Percentiles rank a stretch among this genome's conserved stretches.
Evolutionary conservation across 345 rosid species (phyloP).

Genomic region (Trapa incisa): DNA sequence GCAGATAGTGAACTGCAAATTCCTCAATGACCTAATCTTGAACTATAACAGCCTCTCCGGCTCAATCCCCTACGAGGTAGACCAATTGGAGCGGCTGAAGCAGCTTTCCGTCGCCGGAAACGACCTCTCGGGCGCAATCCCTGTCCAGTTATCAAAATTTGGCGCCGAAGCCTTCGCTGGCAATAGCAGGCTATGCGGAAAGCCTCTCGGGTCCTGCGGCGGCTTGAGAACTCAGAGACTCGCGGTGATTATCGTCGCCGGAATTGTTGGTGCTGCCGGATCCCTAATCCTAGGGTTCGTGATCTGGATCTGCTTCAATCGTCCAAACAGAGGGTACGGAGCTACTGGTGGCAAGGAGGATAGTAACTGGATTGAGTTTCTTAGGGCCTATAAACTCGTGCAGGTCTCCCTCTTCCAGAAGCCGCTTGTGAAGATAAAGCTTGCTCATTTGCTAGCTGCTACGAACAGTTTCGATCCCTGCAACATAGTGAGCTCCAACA

Average conservation of each 20-base stretch:
- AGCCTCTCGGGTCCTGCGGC: conserved; percentile 36
- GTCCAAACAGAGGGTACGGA: conserved; percentile 29
- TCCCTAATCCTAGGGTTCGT: conserved; percentile 28
- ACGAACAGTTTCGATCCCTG: conserved; percentile 26
- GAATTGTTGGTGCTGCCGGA: conserved; percentile 31
- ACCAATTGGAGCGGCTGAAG: conserved; percentile 33
- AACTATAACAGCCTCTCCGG: conserved; percentile 36
- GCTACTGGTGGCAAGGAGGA: conserved; percentile 28
- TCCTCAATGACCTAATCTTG: conserved; percentile 31
- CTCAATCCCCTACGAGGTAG: conserved; percentile 35
- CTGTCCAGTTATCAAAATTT: conserved; percentile 27
- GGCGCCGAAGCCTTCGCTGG: conserved; percentile 24
- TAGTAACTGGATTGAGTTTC: conserved; percentile 32
- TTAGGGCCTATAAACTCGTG: conserved; percentile 43
- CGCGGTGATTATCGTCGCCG: conserved; percentile 30
- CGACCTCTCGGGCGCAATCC: conserved; percentile 38
- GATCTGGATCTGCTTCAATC: conserved; percentile 35
- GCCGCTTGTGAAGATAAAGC: conserved; percentile 38
- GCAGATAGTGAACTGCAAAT: conserved; percentile 31
- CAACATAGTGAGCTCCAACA: conserved; percentile 26
- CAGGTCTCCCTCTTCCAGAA: conserved; percentile 54
- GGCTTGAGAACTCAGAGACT: conserved; percentile 32
- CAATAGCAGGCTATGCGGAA: conserved; percentile 34
- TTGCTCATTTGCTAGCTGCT: conserved; percentile 38
- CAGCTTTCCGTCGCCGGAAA: conserved; percentile 30